Evolutionary conservation across 1,284 basidiomycete genomes (phyloP), one percentile per base, ranked within the genome.

Genomic region (Trichosporon sp.): DNA sequence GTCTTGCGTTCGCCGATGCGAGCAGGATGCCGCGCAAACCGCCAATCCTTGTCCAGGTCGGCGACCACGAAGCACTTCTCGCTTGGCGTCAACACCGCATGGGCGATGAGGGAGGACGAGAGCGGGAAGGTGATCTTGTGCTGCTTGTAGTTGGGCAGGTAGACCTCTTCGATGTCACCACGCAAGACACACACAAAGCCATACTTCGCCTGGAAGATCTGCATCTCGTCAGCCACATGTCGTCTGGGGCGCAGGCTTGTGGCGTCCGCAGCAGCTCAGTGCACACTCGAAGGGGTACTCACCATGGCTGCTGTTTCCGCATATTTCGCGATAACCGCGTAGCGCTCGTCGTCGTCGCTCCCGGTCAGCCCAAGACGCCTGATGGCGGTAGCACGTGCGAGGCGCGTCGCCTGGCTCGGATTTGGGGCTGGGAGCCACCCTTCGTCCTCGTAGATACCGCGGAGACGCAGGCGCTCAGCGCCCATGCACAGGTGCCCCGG

Each of bases 41-140:
- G 75, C 80, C 81, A 83, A 68, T 83, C 81, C 32, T 71, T 75
- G 21, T 65, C 32, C n/a, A 79, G 40, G 71, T 81, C 76, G 1
- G 72, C 65, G 4, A 81, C 74, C 3, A 79, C 78, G 51, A 76
- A 76, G 65, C 77, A 78, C 32, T 72, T 61, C 12, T 72, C 74
- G 14, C 71, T 70, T 3, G 65, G 54, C 12, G 61, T 38, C 2
- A 73, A 32, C 6, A 76, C 61, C 1, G 51, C 70, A 69, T 78
- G 78, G n/a, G 68, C 65, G 12, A 70, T 72, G 7, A 70, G 51
- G 26, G 70, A 61, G 16, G 68, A n/a, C 10, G 35, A 48, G 2
- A 26, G 5, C 0, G 66, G 37, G 19, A 73, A 51, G 14, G 35
- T 54, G 12, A 54, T 61, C 48, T 14, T 11, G 3, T 56, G 43